Evolutionary conservation across 345 rosid genomes (phyloP), one percentile per base, ranked within the genome.

Genomic region (Nasturtium officinale): DNA sequence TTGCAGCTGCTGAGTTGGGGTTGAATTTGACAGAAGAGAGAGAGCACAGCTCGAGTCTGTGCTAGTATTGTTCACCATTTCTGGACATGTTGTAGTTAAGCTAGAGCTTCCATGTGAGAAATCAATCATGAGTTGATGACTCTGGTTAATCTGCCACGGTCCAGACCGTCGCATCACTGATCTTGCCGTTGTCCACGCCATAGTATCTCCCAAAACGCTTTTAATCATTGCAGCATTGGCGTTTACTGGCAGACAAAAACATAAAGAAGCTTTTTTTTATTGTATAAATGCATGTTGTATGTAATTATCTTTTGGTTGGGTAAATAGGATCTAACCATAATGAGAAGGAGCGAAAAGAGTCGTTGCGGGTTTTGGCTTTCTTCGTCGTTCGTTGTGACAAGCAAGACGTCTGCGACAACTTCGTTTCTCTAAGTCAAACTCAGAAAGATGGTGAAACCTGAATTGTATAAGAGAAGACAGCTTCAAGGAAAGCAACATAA

Each of bases 21-120:
- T 84, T 90, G 99, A 88, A 78, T 86, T 91, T 91, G 99, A 95
- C 98, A 91, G 98, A 95, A 71, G 80, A 77, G 80, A 77, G 80
- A 88, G 99, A 95, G 99, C 98, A 91, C 97, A 80, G 83, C 67
- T 85, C 8, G 96, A 87, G 69, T 89, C 85, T 61, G 83, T 84
- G 76, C 90, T 86, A 5, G 85, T 59, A 74, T 80, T 54, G 3
- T 85, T 76, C 73, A 85, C 72, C 74, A 82, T 77, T 62, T 67
- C 83, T 3, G 85, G 61, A 78, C 82, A 5, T 45, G 89, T 18
- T 38, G 13, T 54, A 74, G 37, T 54, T 71, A 78, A 77, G 45
- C 85, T 84, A 50, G 84, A 81, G 61, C 82, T 84, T 58, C 74
- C 80, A 9, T 83, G 89, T 42, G 82, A 67, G 61, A 78, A 79